These are phyloP conservation scores for Nelumbo lutea DNA, from an alignment of 164 flowering plant species.

Conservation along the genomic window DNA sequence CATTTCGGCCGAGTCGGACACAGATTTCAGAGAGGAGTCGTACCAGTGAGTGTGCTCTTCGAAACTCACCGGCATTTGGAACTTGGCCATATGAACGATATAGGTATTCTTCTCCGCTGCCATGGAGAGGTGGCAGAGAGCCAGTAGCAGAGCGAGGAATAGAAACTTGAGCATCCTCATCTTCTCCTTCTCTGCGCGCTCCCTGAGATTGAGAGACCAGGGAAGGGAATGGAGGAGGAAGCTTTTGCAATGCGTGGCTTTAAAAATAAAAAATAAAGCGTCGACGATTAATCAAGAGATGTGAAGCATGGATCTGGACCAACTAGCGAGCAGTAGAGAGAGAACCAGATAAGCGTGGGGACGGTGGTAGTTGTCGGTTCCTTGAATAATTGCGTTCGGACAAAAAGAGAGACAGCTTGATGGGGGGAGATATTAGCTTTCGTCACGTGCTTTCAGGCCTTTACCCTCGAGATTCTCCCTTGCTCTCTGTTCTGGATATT, in stretches of 20 bases:
- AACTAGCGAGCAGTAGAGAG: background rate
- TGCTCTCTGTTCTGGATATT: background rate
- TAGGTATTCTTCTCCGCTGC: conserved; percentile 48
- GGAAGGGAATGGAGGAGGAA: background rate
- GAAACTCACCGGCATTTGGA: conserved; percentile 50
- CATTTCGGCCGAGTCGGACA: conserved; percentile 54
- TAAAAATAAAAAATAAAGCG: background rate
- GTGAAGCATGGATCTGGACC: background rate
- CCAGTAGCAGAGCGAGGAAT: conserved; percentile 12
- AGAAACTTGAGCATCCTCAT: conserved; percentile 17
- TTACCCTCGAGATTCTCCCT: conserved; percentile 5
- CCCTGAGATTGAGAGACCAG: background rate
- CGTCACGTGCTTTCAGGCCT: conserved; percentile 8
- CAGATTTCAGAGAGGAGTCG: conserved; percentile 50
- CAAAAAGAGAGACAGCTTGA: conserved; percentile 9
- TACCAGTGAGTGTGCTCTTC: conserved; percentile 61
- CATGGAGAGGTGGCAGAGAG: conserved; percentile 4
- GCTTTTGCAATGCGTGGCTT: background rate
- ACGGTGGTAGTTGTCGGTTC: conserved; percentile 3
- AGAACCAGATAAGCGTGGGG: background rate
- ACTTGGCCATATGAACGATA: conserved; percentile 68
- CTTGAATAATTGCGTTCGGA: conserved; percentile 10
- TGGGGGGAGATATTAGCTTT: conserved; percentile 1
- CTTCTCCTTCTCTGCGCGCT: background rate
- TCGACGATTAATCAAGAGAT: background rate